Conservation (phyloP, 257 asterid species). For the Primulina huaijiensis region DNA sequence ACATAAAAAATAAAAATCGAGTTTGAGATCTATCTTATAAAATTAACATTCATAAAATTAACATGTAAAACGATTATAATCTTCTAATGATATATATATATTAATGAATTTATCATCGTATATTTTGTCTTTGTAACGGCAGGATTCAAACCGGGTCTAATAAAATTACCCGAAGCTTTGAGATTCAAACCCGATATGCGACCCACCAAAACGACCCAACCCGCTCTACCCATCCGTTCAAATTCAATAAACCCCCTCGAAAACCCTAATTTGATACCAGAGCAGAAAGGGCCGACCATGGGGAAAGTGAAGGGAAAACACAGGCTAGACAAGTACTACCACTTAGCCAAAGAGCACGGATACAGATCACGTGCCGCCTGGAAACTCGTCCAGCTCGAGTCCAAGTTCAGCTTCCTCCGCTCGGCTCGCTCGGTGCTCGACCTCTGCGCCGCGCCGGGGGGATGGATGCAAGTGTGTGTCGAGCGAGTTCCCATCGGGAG, state of each 20-base stretch:
- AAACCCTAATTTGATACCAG: neutral
- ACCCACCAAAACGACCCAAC: too few species aligned
- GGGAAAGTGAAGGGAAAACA: constrained; percentile 95
- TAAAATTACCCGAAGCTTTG: too few species aligned
- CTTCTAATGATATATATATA: too few species aligned
- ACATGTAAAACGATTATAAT: too few species aligned
- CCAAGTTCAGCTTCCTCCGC: constrained; percentile 67
- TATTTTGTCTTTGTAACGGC: too few species aligned
- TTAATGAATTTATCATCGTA: too few species aligned
- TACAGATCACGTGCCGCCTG: constrained; percentile 90
- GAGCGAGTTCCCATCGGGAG: constrained; percentile 79
- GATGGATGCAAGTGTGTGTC: constrained; percentile 94
- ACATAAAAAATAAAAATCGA: too few species aligned
- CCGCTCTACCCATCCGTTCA: too few species aligned
- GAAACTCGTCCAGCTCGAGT: constrained; percentile 81
- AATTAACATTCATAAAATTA: too few species aligned
- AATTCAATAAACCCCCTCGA: neutral
- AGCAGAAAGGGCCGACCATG: constrained; percentile 31
- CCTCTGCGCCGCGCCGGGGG: constrained; percentile 98
- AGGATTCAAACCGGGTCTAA: too few species aligned
- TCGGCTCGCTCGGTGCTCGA: constrained; percentile 77
- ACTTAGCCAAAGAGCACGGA: constrained; percentile 81
- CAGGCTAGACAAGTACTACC: constrained; percentile 76
- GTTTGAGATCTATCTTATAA: too few species aligned
- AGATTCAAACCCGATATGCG: too few species aligned